These are phyloP conservation scores for Stagonosporopsis vannaccii DNA, from an alignment of 2,329 filamentous ascomycete species.

Conservation along the genomic window DNA sequence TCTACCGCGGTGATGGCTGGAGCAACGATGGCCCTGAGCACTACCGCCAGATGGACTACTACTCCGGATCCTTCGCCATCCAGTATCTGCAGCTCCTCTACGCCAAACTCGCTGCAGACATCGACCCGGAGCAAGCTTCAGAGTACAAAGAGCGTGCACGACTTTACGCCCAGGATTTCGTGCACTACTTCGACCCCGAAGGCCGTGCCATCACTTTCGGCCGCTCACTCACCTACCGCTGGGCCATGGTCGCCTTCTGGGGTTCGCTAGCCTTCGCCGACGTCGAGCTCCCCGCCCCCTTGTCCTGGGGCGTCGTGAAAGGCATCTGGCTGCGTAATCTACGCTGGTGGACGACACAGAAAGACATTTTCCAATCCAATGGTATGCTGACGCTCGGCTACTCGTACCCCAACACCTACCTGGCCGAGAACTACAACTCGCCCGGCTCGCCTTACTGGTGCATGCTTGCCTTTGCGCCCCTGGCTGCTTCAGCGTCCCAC, in stretches of 20 bases:
- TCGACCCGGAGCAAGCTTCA: constrained; percentile 69
- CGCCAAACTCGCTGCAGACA: constrained; percentile 71
- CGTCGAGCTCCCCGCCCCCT: constrained; percentile 73
- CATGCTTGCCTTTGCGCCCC: constrained; percentile 77
- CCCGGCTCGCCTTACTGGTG: constrained; percentile 79
- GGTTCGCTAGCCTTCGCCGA: constrained; percentile 77
- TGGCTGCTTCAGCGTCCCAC: constrained; percentile 72
- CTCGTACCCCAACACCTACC: constrained; percentile 80
- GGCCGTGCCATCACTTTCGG: constrained; percentile 79
- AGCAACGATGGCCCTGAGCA: constrained; percentile 81
- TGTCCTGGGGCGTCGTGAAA: constrained; percentile 82
- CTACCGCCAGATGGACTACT: constrained; percentile 86
- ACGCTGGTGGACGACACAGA: constrained; percentile 80
- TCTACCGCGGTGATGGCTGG: constrained; percentile 84
- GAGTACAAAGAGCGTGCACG: constrained; percentile 75
- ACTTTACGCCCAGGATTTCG: constrained; percentile 72
- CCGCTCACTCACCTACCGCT: constrained; percentile 80
- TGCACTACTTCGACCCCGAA: constrained; percentile 77
- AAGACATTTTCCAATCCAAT: constrained; percentile 75
- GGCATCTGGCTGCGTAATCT: constrained; percentile 77
- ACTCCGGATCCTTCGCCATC: constrained; percentile 82
- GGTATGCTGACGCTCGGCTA: constrained; percentile 80
- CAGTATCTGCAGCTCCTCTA: constrained; percentile 82
- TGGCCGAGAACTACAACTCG: constrained; percentile 85
- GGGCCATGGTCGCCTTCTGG: constrained; percentile 87